Evolutionary conservation across 495 filamentous ascomycete genomes (phyloP).

Genomic region (Margaritispora aquatica): DNA sequence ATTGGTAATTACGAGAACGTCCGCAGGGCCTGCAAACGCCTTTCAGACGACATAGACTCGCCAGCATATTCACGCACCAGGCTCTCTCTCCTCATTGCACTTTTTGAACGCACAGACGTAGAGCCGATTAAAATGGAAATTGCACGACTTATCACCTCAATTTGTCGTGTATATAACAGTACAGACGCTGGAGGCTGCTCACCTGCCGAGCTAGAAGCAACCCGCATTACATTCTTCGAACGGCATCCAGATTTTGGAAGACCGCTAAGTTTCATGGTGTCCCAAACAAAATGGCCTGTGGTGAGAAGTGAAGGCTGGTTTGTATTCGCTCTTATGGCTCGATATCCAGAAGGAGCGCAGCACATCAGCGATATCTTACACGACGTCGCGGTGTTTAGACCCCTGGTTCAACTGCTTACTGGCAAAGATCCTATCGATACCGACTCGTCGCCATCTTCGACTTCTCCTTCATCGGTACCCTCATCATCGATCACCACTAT

Average conservation of each 20-base stretch:
- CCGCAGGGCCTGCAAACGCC: conserved; percentile 35
- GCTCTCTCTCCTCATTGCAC: conserved; percentile 52
- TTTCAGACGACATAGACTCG: conserved; percentile 33
- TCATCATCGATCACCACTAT: background rate
- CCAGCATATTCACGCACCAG: conserved; percentile 40
- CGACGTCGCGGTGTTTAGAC: conserved; percentile 36
- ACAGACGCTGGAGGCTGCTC: conserved; percentile 23
- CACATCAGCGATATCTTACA: conserved; percentile 44
- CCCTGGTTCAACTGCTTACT: conserved; percentile 48
- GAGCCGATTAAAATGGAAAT: conserved; percentile 70
- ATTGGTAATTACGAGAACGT: conserved; percentile 54
- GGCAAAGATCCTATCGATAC: conserved; percentile 22
- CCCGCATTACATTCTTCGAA: conserved; percentile 44
- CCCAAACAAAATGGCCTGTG: conserved; percentile 62
- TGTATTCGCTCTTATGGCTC: conserved; percentile 64
- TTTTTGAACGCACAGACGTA: conserved; percentile 51
- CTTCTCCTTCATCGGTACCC: background rate
- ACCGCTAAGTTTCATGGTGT: conserved; percentile 55
- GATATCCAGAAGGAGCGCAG: conserved; percentile 38
- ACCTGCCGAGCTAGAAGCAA: conserved; percentile 15
- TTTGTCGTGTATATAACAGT: conserved; percentile 54
- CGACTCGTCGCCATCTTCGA: background rate
- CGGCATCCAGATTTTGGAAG: conserved; percentile 43
- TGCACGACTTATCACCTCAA: conserved; percentile 55
- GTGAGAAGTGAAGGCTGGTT: conserved; percentile 71